Base-by-base conservation (phyloP, 345 rosid species). In the Brassica nigra region DNA sequence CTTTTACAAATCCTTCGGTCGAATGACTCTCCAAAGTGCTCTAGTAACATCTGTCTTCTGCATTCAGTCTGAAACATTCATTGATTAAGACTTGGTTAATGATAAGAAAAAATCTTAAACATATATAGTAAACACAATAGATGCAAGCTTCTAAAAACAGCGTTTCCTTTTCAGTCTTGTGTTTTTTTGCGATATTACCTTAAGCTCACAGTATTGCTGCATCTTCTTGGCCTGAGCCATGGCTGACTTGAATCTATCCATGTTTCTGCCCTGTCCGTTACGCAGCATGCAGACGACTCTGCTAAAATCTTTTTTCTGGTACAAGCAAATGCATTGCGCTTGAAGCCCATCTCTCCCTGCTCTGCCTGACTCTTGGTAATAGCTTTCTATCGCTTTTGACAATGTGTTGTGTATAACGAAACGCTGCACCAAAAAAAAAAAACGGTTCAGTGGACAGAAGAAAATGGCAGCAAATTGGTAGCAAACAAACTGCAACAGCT, bases 281-380 rank as follows among this genome's bases (percentile, higher is more conserved):
- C 98, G 86, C 64, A 95, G 76, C 99, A 93, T 95, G 74, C 94
- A 95, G 6, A 95, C 94, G 5, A 95, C 88, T 76, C 93, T 85
- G 79, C 99, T 90, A 80, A 95, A 95, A 81, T 95, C 99, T 88
- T 91, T 95, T 88, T 91, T 93, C 86, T 85, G 96, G 85, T 88
- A 95, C 36, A 93, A 82, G 76, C 86, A 91, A 82, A 87, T 86
- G 84, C 96, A 88, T 36, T 72, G 84, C 47, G 96, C 87, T 49
- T 88, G 90, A 75, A 81, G 83, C 80, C 86, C 89, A 76, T 95
- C 99, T 73, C 99, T 88, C 47, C 89, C 94, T 30, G 98, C 98
- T 82, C 99, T 90, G 66, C 99, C 96, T 36, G 94, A 91, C 81
- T 95, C 99, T 86, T 92, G 98, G 77, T 95, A 95, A 61, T 95